phyloP scores from a whole-genome alignment of 164 flowering plant genomes.

The Berberis vulgaris region DNA sequence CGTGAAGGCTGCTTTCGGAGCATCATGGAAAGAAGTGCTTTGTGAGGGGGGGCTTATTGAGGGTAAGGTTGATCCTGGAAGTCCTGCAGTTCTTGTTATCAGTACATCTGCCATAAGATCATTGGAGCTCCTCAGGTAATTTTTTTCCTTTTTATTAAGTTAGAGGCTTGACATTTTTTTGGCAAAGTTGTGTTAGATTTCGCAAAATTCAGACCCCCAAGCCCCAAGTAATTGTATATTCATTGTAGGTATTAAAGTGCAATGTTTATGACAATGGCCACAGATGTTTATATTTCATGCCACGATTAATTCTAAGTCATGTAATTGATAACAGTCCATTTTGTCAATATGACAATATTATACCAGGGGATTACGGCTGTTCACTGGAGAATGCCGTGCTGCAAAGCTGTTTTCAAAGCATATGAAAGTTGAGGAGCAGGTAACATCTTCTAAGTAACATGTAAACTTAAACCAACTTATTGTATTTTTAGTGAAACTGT shows the following conservation, averaged over 20 bases:
- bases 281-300: background rate
- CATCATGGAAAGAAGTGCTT: slow-evolving; percentile 60
- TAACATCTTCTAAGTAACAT: slow-evolving; percentile 8
- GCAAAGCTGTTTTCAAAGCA: slow-evolving; percentile 94
- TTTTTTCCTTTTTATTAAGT: background rate
- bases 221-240: too few species aligned
- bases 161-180: too few species aligned
- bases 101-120: slow-evolving; percentile 75
- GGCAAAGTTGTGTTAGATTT: too few species aligned
- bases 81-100: slow-evolving; percentile 66
- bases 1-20: slow-evolving; percentile 58
- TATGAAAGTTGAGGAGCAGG: slow-evolving; percentile 94
- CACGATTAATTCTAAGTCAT: too few species aligned
- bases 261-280: background rate
- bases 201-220: too few species aligned
- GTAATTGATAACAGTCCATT: background rate
- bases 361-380: slow-evolving; percentile 52
- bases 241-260: too few species aligned
- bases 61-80: slow-evolving; percentile 64
- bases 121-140: slow-evolving; percentile 68
- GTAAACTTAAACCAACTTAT: background rate
- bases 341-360: too few species aligned
- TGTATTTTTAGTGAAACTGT: background rate
- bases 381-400: slow-evolving; percentile 73
- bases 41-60: slow-evolving; percentile 41